Base-by-base conservation (phyloP, 2,329 filamentous ascomycete genomes). In the Magnaporthiopsis incrustans region DNA sequence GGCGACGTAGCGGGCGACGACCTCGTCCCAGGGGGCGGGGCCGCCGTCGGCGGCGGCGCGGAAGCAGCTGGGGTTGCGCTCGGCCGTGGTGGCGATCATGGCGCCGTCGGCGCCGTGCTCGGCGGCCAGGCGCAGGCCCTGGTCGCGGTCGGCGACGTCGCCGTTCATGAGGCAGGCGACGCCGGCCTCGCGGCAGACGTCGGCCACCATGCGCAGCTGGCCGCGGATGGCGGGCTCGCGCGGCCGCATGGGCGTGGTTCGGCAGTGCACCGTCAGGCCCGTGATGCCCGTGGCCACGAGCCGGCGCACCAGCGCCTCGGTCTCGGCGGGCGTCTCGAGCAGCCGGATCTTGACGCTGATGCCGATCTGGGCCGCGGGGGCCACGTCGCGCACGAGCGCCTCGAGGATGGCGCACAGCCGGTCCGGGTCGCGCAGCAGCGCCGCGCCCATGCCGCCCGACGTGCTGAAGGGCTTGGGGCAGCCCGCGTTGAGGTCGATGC, bases 381-480 rank as follows among this genome's bases (percentile, higher is more conserved):
- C 27, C 5, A 98, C 89, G 67, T 94, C 84, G 65, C 85, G 81
- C 2, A 98, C 93, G 12, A 99, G 81, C 0, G 91, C 88, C 66
- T 89, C 87, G 10, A 99, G 82, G 68, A 99, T 99, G 0, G 88
- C 83, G 70, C 88, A 89, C 1, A 99, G 84, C 71, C 85, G 87
- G 68, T 98, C 93, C 0, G 95, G 94, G 0, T 89, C 94, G 69
- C 85, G 86, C 22, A 99, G 83, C 26, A 99, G 83, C 1, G 93
- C 94, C 0, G 95, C 95, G 61, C 95, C 95, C 95, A 99, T 99
- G 61, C 95, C 95, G 66, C 92, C 92, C 67, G 85, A 85, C 2
- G 94, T 97, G 72, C 91, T 96, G 77, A 99, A 99, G 0, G 94
- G 91, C 76, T 99, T 99, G 0, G 95, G 95, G 73, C 95, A 99